These are phyloP conservation scores for Euryodendron excelsum DNA, from an alignment of 148 eudicot species.

Conservation along the genomic window DNA sequence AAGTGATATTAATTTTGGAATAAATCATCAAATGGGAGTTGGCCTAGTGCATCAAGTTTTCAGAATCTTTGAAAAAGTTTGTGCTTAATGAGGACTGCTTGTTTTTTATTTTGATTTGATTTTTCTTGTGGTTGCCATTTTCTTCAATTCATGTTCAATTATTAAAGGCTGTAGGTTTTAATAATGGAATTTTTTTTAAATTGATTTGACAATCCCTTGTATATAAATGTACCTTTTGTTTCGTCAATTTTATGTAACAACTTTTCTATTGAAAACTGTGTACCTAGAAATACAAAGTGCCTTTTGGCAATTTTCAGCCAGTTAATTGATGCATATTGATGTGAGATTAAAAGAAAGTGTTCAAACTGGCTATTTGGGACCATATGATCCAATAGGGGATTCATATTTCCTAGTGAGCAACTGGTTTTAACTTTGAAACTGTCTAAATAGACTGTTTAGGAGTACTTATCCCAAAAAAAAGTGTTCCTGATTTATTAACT, in stretches of 20 bases:
- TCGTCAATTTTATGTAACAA: background rate
- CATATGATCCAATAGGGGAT: no score
- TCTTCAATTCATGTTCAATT: background rate
- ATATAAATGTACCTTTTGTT: background rate
- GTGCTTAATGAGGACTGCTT: background rate
- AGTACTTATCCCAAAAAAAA: conserved; percentile 79
- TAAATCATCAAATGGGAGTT: background rate
- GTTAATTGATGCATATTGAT: background rate
- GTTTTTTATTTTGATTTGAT: no score
- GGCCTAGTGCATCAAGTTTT: background rate
- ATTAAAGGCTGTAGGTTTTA: background rate
- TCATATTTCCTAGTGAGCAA: background rate
- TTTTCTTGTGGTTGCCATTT: background rate
- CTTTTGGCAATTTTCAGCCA: background rate
- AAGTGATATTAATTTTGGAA: background rate
- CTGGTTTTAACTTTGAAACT: conserved; percentile 78
- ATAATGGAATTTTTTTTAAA: background rate
- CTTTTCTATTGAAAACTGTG: background rate
- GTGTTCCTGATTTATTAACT: conserved; percentile 30
- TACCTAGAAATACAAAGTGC: background rate
- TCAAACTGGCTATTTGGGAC: no score
- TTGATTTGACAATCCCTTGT: background rate
- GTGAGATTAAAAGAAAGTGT: background rate
- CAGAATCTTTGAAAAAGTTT: background rate
- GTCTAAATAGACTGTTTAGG: conserved; percentile 71